Base-by-base conservation (phyloP, 306 rosid genomes). In the Casuarina cunninghamiana region DNA sequence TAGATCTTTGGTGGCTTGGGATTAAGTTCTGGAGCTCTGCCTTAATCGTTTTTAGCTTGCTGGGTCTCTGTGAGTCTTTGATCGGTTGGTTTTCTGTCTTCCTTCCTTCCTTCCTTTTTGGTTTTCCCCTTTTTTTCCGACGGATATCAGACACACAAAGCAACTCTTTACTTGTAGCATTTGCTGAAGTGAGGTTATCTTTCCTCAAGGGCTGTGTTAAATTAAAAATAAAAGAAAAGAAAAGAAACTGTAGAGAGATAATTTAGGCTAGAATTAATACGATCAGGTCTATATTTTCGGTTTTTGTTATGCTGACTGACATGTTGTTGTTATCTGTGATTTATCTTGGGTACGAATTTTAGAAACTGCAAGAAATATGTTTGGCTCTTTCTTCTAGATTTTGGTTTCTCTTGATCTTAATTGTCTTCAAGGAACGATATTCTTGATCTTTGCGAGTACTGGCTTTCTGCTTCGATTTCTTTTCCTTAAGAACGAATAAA, bases 1-100 rank as follows among this genome's bases (percentile, higher is more conserved):
- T 86, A 80, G 91, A 51, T 80, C 72, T 76, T 86, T 67, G 62
- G 10, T 55, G 45, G 78, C 38, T 46, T 87, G 51, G 72, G 88
- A 80, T 84, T 79, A 77, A 77, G 83, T 78, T 72, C 53, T 55
- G 72, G 78, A 71, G 72, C 62, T 37, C 84, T 80, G 79, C 60
- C 69, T 60, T 60, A 74, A 80, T 79, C 75, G 50, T 78, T 44
- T 76, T 74, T 13, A 55, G 73, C 62, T 46, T 49, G 51, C 10
- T 15, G 66, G 41, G 69, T 50, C 9, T 68, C 55, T 44, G 53
- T 39, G n/a, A 0, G 39, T 80, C 37, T 54, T 32, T 53, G 51
- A 74, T 71, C 43, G 87, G 86, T 85, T 81, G 21, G 84, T 15
- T 76, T 38, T 81, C 66, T 75, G 21, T 75, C 61, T 63, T 66